Percentiles rank a stretch among this genome's conserved stretches.
These are phyloP conservation scores for Myriosclerotinia scirpicola DNA, from an alignment of 2,329 filamentous ascomycete species.

Conservation along the genomic window DNA sequence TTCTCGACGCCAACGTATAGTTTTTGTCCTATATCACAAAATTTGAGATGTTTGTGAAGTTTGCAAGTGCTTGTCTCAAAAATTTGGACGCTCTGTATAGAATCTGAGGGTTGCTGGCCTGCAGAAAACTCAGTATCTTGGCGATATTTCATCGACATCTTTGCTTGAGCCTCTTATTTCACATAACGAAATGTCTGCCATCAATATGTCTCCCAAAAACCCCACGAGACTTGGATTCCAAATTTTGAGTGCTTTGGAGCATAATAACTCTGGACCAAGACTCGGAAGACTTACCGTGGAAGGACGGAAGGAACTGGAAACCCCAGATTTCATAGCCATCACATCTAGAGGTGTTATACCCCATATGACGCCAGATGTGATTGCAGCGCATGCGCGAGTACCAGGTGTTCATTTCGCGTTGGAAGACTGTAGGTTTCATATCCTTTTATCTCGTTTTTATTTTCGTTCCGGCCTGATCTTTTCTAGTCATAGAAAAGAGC, in stretches of 20 bases:
- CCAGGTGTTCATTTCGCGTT: slow-evolving; percentile 75
- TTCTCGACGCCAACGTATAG: slow-evolving; percentile 10
- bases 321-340: slow-evolving; percentile 77
- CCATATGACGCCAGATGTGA: slow-evolving; percentile 84
- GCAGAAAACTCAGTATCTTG: slow-evolving; percentile 32
- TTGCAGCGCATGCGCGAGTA: slow-evolving; percentile 63
- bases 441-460: slow-evolving; percentile 29
- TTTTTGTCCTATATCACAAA: not conserved
- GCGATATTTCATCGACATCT: slow-evolving; percentile 5
- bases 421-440: slow-evolving; percentile 79
- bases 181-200: slow-evolving; percentile 18
- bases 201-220: slow-evolving; percentile 24
- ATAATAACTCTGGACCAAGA: slow-evolving; percentile 30
- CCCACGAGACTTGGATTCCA: slow-evolving; percentile 31
- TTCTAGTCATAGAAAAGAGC: slow-evolving; percentile 54
- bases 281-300: slow-evolving; percentile 53
- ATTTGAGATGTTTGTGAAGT: slow-evolving; percentile 26
- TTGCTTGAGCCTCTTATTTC: not conserved
- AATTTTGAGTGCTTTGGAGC: slow-evolving; percentile 30
- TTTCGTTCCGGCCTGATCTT: slow-evolving; percentile 23
- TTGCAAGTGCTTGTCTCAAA: not conserved
- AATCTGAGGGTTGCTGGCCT: slow-evolving; percentile 34
- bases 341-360: slow-evolving; percentile 83
- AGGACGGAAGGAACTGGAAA: slow-evolving; percentile 67
- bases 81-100: slow-evolving; percentile 25